Conservation (phyloP, 768 basidiomycete species). For the Tricholoma bakamatsutake region DNA sequence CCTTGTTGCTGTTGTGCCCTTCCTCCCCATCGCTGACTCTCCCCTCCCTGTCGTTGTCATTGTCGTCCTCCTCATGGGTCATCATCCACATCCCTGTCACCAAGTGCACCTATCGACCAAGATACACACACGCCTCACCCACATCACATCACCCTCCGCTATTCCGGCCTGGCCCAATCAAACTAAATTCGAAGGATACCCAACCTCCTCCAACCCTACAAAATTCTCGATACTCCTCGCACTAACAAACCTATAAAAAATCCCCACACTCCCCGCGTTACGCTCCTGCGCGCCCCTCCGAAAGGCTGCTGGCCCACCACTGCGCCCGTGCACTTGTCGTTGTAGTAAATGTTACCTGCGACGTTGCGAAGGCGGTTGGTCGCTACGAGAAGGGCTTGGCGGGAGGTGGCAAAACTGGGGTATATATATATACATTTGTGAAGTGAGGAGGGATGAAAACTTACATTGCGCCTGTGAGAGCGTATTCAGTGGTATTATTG, state of each 20-base stretch:
- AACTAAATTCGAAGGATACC: slow-evolving; percentile 83
- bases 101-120: no score
- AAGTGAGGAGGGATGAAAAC: slow-evolving; percentile 21
- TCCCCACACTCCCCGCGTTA: slow-evolving; percentile 84
- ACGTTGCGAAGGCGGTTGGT: slow-evolving; percentile 83
- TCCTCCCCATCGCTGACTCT: no score
- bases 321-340: slow-evolving; percentile 98
- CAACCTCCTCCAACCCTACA: slow-evolving; percentile 70
- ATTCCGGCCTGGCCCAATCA: slow-evolving; percentile 23
- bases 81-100: no score
- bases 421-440: neutral
- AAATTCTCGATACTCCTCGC: slow-evolving; percentile 96
- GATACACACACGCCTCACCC: no score
- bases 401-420: slow-evolving; percentile 73
- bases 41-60: no score
- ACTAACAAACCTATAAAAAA: slow-evolving; percentile 73
- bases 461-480: slow-evolving; percentile 90
- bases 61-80: no score
- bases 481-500: slow-evolving; percentile 83
- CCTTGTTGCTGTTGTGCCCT: no score
- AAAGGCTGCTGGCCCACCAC: slow-evolving; percentile 98
- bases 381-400: slow-evolving; percentile 72
- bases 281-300: slow-evolving; percentile 87
- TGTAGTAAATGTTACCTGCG: slow-evolving; percentile 96
- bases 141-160: no score